These are phyloP conservation scores for Colletotrichum musicola DNA, from an alignment of 2,329 filamentous ascomycete species.

Conservation along the genomic window DNA sequence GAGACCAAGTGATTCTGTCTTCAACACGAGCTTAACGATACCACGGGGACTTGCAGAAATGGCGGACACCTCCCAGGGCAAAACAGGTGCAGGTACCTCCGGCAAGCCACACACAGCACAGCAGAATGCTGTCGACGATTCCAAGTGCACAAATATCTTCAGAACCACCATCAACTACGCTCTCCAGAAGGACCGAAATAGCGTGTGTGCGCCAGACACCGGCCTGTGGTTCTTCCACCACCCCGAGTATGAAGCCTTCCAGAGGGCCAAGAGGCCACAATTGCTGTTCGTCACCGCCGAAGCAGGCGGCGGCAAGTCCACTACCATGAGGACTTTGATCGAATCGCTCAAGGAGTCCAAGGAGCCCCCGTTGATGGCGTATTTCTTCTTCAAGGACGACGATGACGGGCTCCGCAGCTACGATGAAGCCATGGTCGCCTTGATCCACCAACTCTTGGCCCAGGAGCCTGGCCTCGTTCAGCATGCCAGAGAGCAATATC, in stretches of 20 bases:
- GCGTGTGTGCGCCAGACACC: conserved; percentile 4
- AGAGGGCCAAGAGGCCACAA: not conserved
- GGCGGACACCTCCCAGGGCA: no score
- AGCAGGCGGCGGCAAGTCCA: conserved; percentile 13
- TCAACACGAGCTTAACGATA: no score
- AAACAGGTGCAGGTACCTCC: not conserved
- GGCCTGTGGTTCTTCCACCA: conserved; percentile 12
- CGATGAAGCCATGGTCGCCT: not conserved
- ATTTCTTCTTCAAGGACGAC: conserved; percentile 21
- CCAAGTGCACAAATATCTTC: conserved; percentile 1
- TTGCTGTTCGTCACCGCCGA: conserved; percentile 10
- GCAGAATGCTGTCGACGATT: not conserved
- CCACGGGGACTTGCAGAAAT: no score
- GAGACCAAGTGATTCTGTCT: no score
- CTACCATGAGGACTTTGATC: not conserved
- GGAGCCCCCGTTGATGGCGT: not conserved
- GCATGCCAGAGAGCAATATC: not conserved
- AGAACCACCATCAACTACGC: not conserved
- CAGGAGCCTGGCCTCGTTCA: not conserved
- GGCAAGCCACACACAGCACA: not conserved
- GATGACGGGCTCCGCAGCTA: conserved; percentile 4
- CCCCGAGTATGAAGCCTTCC: conserved; percentile 10
- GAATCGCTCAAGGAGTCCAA: not conserved
- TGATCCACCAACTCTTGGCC: not conserved
- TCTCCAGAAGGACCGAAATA: conserved; percentile 9